Percentiles rank a stretch among this genome's conserved stretches.
Conservation (phyloP, 2,329 filamentous ascomycete genomes). For the Exutisphaerella laricina region DNA sequence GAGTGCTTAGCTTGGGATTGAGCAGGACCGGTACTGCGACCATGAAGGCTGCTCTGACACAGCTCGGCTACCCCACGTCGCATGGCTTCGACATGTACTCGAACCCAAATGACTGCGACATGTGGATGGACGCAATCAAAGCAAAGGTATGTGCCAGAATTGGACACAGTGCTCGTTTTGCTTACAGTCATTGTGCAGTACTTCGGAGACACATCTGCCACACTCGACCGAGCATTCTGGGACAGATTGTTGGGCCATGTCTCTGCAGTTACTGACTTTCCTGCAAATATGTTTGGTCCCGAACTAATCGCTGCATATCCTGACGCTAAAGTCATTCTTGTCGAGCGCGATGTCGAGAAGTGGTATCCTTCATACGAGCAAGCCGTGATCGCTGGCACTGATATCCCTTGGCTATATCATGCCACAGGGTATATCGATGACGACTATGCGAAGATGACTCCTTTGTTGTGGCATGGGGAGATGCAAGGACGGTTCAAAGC, state of each 20-base stretch:
- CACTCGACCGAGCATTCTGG: constrained; percentile 19
- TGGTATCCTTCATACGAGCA: constrained; percentile 22
- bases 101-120: constrained; percentile 57
- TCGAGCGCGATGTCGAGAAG: constrained; percentile 19
- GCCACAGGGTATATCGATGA: constrained; percentile 6
- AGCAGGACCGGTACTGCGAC: constrained; percentile 23
- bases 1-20: constrained; percentile 22
- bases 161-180: not conserved
- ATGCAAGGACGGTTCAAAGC: constrained; percentile 17
- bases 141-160: constrained; percentile 46
- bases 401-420: constrained; percentile 3
- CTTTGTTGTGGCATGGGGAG: constrained; percentile 8
- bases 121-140: constrained; percentile 62
- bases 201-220: constrained; percentile 8
- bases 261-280: constrained; percentile 31
- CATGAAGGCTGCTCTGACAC: constrained; percentile 18
- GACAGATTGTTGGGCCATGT: constrained; percentile 31
- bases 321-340: constrained; percentile 21
- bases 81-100: constrained; percentile 22
- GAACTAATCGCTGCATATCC: constrained; percentile 29
- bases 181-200: constrained; percentile 4
- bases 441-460: not conserved
- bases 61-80: constrained; percentile 20
- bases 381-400: constrained; percentile 11
- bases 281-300: constrained; percentile 10